phyloP scores from a whole-genome alignment of 352 stramenopile species.

The Globisporangium cederbergense region DNA sequence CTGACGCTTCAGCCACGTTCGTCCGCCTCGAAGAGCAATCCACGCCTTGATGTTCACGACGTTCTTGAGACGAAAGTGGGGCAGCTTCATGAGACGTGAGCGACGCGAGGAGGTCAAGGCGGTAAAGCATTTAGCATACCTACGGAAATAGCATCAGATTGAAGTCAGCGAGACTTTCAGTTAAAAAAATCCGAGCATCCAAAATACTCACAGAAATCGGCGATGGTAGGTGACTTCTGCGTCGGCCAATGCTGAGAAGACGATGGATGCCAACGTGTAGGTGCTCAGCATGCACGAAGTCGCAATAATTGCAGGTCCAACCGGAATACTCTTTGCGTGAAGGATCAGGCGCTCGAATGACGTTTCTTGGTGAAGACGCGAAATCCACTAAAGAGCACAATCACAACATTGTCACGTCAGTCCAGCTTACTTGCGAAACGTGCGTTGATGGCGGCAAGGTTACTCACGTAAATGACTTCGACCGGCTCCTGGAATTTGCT shows the following conservation, averaged over 20 bases:
- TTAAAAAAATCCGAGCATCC: too few species aligned
- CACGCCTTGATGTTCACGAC: slow-evolving; percentile 90
- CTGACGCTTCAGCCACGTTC: slow-evolving; percentile 87
- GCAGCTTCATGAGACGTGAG: slow-evolving; percentile 77
- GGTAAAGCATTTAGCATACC: slow-evolving; percentile 89
- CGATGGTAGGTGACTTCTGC: slow-evolving; percentile 85
- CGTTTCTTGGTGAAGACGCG: slow-evolving; percentile 28
- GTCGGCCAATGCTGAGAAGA: slow-evolving; percentile 75
- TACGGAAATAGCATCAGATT: slow-evolving; percentile 15
- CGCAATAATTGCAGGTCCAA: slow-evolving; percentile 45
- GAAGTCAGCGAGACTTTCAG: background rate
- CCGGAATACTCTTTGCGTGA: slow-evolving; percentile 23
- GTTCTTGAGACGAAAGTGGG: slow-evolving; percentile 89
- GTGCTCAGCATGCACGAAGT: slow-evolving; percentile 72
- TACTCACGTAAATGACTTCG: slow-evolving; percentile 29
- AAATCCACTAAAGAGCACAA: slow-evolving; percentile 26
- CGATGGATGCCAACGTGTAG: slow-evolving; percentile 68
- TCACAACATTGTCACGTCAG: background rate
- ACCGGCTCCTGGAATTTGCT: slow-evolving; percentile 46
- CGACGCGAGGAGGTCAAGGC: slow-evolving; percentile 83
- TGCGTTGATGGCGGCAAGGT: background rate
- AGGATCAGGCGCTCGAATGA: slow-evolving; percentile 23
- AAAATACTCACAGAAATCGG: slow-evolving; percentile 57
- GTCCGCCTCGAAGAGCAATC: slow-evolving; percentile 83
- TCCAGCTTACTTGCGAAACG: background rate